Percentiles rank a stretch among this genome's conserved stretches.
phyloP scores from a whole-genome alignment of 2,329 filamentous ascomycete species.

The Xylaria hypoxylon region DNA sequence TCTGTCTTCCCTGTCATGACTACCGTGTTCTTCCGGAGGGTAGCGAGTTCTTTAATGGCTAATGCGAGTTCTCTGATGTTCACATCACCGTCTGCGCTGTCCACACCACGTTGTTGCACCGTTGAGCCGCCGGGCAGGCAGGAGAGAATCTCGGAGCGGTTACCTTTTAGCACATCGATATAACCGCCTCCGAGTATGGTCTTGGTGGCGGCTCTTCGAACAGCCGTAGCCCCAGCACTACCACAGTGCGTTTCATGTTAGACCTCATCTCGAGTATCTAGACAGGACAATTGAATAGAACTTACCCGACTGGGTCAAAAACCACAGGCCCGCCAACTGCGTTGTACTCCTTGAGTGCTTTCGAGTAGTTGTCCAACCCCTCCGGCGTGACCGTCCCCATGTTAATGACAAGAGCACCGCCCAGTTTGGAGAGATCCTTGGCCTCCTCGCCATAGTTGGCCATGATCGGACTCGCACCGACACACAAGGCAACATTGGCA shows the following conservation, averaged over 20 bases:
- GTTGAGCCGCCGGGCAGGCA: slow-evolving; percentile 54
- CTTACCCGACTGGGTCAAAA: slow-evolving; percentile 86
- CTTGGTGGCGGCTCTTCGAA: slow-evolving; percentile 78
- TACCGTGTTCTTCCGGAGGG: slow-evolving; percentile 75
- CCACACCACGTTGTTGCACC: slow-evolving; percentile 82
- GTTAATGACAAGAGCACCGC: slow-evolving; percentile 87
- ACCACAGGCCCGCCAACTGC: slow-evolving; percentile 78
- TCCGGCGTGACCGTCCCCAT: slow-evolving; percentile 92
- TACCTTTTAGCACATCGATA: slow-evolving; percentile 92
- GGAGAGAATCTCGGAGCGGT: slow-evolving; percentile 92
- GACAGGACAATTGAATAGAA: slow-evolving; percentile 22
- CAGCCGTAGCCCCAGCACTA: slow-evolving; percentile 80
- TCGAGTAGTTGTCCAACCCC: slow-evolving; percentile 75
- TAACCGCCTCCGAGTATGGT: slow-evolving; percentile 78
- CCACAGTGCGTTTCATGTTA: slow-evolving; percentile 19
- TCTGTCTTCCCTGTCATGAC: slow-evolving; percentile 86
- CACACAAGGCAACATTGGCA: slow-evolving; percentile 86
- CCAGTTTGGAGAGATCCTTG: slow-evolving; percentile 78
- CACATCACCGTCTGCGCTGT: slow-evolving; percentile 71
- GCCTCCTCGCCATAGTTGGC: slow-evolving; percentile 88
- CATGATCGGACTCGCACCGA: slow-evolving; percentile 95
- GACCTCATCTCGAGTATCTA: neutral
- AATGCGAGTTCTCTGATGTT: slow-evolving; percentile 65
- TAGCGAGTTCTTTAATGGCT: slow-evolving; percentile 75
- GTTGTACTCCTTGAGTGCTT: slow-evolving; percentile 86